Base-by-base conservation (phyloP, 2,329 filamentous ascomycete species). In the Parastagonospora nodorum region DNA sequence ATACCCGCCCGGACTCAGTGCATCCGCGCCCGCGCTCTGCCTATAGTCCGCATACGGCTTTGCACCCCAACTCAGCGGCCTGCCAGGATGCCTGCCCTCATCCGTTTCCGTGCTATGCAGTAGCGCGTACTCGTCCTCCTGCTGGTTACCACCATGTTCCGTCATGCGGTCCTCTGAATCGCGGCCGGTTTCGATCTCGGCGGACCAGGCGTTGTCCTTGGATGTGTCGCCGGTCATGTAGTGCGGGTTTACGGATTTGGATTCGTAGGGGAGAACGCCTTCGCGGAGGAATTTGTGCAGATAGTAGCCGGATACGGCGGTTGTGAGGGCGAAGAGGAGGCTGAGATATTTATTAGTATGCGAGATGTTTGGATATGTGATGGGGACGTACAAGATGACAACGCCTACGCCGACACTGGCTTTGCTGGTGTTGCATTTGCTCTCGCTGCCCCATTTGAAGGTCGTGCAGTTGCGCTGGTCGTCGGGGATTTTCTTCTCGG, bases 391-490 rank as follows among this genome's bases (percentile, higher is more conserved):
- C 82, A 80, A 85, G 50, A 86, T 75, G 27, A 85, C 71, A 28
- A 83, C 79, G 5, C 81, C 83, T 29, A 86, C 74, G 10, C 83
- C 81, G 14, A 82, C 79, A 3, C 79, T 79, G 2, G 79, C 82
- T 45, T 80, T 80, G 66, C 80, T 82, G 48, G 85, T 69, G 4
- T 77, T 79, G 74, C 84, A 87, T 64, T 83, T 85, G 37, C 71
- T 69, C 31, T 77, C 76, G 42, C 73, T 78, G 42, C 84, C 84
- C 55, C 80, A 85, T 9, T 75, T 77, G 67, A 83, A 85, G 2
- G 77, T 78, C 38, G 78, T 78, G 69, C 82, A 84, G 35, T 80
- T 80, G 15, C 73, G 75, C 29, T 77, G 74, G 16, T 72, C 61
- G n/a, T 73, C 70, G 8, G 68, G 57, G 8, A 75, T 67, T 32